phyloP scores from a whole-genome alignment of 257 asterid genomes.

The Sherardia arvensis region DNA sequence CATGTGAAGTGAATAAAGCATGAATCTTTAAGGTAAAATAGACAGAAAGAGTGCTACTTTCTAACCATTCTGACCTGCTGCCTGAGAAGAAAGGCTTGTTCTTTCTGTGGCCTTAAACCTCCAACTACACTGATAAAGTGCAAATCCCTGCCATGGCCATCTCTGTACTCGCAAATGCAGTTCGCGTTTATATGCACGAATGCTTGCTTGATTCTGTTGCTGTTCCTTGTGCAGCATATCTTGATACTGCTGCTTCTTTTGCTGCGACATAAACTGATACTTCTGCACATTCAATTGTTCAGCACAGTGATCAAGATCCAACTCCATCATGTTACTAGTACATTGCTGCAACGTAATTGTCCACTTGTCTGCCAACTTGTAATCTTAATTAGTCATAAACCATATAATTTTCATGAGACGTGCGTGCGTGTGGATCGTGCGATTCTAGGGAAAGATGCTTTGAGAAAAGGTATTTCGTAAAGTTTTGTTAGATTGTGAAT shows the following conservation, averaged over 20 bases:
- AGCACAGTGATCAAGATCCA: constrained; percentile 6
- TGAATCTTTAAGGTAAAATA: not conserved
- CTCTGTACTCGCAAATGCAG: not conserved
- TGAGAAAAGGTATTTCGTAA: no score
- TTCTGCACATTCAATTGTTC: not conserved
- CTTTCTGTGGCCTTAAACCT: constrained; percentile 32
- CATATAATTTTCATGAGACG: no score
- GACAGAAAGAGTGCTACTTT: not conserved
- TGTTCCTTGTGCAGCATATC: not conserved
- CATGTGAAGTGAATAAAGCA: not conserved
- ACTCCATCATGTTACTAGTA: not conserved
- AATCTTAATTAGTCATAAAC: no score
- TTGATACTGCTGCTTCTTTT: not conserved
- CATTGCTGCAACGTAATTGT: not conserved
- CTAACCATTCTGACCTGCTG: constrained; percentile 33
- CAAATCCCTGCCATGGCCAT: constrained; percentile 17
- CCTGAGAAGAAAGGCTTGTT: constrained; percentile 44
- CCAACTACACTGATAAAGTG: constrained; percentile 45
- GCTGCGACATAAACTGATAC: not conserved
- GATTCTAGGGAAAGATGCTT: no score
- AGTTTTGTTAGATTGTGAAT: no score
- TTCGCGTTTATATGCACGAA: not conserved
- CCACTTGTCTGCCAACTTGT: not conserved
- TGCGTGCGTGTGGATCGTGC: no score
- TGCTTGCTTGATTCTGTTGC: not conserved